A percentile compares a stretch with the other conserved stretches of the same genome.
Evolutionary conservation across 1,284 basidiomycete species (phyloP).

Genomic region (Schizophyllum amplum): DNA sequence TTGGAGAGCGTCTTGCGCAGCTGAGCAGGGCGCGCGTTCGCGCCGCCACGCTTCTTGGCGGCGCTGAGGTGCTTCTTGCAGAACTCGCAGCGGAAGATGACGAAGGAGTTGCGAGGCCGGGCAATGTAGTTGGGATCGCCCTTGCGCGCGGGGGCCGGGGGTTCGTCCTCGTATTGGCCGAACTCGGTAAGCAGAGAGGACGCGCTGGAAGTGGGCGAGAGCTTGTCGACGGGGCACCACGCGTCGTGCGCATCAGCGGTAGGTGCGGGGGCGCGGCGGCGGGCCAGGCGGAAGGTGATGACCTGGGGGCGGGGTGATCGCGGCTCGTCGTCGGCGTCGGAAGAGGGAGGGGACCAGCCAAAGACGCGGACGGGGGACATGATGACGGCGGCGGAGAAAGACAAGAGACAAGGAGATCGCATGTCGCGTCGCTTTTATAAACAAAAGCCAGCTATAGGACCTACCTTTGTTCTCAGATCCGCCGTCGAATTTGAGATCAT

Average conservation of each 20-base stretch:
- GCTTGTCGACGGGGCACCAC: neutral
- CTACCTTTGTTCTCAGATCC: neutral
- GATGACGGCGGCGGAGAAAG: neutral
- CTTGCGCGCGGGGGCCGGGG: constrained; percentile 3
- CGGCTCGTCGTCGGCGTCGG: neutral
- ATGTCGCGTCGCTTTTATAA: neutral
- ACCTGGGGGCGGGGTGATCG: no score
- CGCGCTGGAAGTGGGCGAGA: neutral
- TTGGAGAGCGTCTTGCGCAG: neutral
- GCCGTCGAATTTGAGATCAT: neutral
- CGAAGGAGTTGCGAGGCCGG: constrained; percentile 78
- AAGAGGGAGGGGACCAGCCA: neutral
- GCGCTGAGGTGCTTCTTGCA: neutral
- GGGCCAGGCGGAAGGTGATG: no score
- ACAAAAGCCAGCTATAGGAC: neutral
- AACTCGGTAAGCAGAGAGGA: neutral
- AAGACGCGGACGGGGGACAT: neutral
- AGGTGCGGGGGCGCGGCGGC: no score
- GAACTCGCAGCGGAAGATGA: constrained; percentile 54
- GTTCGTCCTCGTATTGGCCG: neutral
- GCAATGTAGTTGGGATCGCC: constrained; percentile 38
- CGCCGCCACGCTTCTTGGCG: neutral
- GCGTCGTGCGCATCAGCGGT: no score
- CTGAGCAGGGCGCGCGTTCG: neutral
- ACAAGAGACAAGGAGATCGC: neutral